Percentiles rank a stretch among this genome's conserved stretches.
phyloP scores from a whole-genome alignment of 163 green algal genomes.

The Prototheca cutis region DNA sequence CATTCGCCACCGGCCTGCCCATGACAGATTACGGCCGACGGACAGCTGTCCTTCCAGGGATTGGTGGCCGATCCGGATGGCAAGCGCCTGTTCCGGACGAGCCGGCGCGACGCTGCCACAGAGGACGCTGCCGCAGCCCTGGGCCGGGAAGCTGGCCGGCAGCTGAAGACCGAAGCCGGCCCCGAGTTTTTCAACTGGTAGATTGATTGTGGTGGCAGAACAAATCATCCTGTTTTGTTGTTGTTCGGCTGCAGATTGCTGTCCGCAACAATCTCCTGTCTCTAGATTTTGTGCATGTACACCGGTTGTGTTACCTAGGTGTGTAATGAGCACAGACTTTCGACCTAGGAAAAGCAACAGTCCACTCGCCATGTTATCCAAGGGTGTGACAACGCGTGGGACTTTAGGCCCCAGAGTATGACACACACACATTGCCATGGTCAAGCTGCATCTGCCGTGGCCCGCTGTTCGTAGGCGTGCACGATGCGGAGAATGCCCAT shows the following conservation, averaged over 20 bases:
- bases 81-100: constrained; percentile 66
- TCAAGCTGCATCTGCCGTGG: too few species aligned
- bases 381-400: too few species aligned
- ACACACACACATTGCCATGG: too few species aligned
- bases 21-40: constrained; percentile 47
- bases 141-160: constrained; percentile 63
- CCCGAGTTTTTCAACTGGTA: constrained; percentile 82
- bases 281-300: too few species aligned
- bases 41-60: constrained; percentile 71
- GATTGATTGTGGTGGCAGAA: background rate
- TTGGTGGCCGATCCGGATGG: constrained; percentile 84
- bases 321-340: too few species aligned
- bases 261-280: too few species aligned
- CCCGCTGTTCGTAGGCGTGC: constrained; percentile 69
- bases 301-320: too few species aligned
- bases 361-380: too few species aligned
- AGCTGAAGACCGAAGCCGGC: constrained; percentile 72
- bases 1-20: too few species aligned
- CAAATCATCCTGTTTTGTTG: background rate
- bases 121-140: constrained; percentile 53
- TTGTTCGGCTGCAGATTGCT: too few species aligned
- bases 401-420: too few species aligned
- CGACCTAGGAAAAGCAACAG: too few species aligned
- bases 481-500: constrained; percentile 51
- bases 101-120: constrained; percentile 16